Evolutionary conservation across 768 basidiomycete species (phyloP), one percentile per base, ranked within the genome.

Genomic region (Lanmaoa pseudosensibilis): DNA sequence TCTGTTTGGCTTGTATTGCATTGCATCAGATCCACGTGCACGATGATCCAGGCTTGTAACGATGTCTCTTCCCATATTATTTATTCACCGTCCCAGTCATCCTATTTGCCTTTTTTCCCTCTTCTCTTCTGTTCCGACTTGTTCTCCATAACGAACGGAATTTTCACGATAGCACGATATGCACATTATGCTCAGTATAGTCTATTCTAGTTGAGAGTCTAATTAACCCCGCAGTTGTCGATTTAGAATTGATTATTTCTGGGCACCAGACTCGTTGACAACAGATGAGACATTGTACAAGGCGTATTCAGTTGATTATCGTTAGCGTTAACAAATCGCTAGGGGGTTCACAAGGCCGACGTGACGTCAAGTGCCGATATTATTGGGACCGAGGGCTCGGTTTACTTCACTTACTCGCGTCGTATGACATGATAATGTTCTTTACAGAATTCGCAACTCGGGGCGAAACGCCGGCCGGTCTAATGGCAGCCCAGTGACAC

Each of bases 101-200:
- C 16, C 8, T 23, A 10, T 23, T 50, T 54, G 12, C 18, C 23
- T 23, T 16, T 30, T 46, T 7, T 30, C 8, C 27, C 27, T 45
- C 23, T 36, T 18, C 16, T 49, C 25, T 37, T 23, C 11, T n/a
- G 23, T 21, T 12, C 32, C 49, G 46, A 37, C 57, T 9, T 19
- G 57, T 58, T 33, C 13, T 44, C 40, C 0, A 27, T 25, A 34
- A 33, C 36, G 37, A 39, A 44, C 32, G 33, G 50, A 53, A 49
- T 15, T 33, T 40, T 33, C 58, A 59, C 25, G 37, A 46, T 50
- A 10, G 51, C 37, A 54, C 54, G 52, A 52, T 53, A 58, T 44
- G 48, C 58, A 59, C 54, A 43, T 59, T 60, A 69, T 56, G 39
- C 33, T 56, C 61, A 32, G 48, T 61, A 65, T 68, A 68, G 63